Evolutionary conservation across 2,329 filamentous ascomycete genomes (phyloP).

Genomic region (Chrysoporthe cubensis): DNA sequence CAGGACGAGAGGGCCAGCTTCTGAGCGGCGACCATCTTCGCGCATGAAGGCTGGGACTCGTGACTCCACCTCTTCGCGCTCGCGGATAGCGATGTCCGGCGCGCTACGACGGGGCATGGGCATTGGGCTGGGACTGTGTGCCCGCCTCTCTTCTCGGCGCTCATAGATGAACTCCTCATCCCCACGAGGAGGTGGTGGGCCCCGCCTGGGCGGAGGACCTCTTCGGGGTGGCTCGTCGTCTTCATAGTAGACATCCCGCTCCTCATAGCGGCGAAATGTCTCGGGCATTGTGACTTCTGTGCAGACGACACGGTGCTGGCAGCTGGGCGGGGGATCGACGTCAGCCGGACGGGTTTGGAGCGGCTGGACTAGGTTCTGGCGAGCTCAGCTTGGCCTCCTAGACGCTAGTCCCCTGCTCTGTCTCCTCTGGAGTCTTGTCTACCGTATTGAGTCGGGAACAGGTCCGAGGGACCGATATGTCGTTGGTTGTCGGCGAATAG

Average conservation of each 20-base stretch:
- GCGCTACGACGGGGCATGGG: constrained; percentile 32
- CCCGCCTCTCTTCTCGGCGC: constrained; percentile 25
- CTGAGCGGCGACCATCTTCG: constrained; percentile 51
- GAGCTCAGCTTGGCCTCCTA: constrained; percentile 6
- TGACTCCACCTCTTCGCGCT: constrained; percentile 47
- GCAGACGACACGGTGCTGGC: constrained; percentile 7
- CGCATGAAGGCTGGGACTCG: constrained; percentile 56
- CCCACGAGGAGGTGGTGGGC: constrained; percentile 19
- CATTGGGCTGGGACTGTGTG: constrained; percentile 19
- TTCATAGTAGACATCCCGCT: constrained; percentile 50
- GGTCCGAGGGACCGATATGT: not conserved
- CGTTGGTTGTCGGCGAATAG: not conserved
- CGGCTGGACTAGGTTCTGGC: constrained; percentile 5
- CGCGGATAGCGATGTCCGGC: constrained; percentile 46
- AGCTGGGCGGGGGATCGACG: constrained; percentile 15
- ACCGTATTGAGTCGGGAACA: not conserved
- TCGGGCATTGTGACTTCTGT: constrained; percentile 33
- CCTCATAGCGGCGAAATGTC: constrained; percentile 44
- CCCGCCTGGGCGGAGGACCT: constrained; percentile 20
- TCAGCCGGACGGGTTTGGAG: constrained; percentile 1
- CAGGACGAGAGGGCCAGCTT: constrained; percentile 57
- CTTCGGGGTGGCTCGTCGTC: constrained; percentile 34
- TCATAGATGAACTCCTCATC: constrained; percentile 30
- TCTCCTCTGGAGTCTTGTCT: not conserved
- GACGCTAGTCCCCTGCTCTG: constrained; percentile 18